Percentiles rank a stretch among this genome's conserved stretches.
Conservation (phyloP, 129 eudicot species). For the Flaveria robusta region DNA sequence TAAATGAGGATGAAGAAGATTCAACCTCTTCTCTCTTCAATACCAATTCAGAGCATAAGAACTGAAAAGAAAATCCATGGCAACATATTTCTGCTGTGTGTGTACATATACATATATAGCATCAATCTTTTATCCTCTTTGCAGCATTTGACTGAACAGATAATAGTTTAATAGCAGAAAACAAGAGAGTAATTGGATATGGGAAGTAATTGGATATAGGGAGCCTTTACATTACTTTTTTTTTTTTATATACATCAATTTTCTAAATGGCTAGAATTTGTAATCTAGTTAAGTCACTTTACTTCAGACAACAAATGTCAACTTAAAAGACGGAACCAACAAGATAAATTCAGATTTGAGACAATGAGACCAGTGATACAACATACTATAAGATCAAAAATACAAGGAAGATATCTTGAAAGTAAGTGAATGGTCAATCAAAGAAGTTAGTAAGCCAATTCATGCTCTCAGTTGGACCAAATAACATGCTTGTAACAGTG, state of each 20-base stretch:
- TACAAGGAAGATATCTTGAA: neutral
- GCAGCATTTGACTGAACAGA: neutral
- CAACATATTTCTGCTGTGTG: neutral
- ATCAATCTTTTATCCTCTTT: neutral
- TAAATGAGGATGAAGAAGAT: neutral
- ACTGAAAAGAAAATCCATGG: neutral
- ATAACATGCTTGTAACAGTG: neutral
- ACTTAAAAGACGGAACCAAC: neutral
- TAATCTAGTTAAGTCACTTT: neutral
- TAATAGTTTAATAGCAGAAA: no score
- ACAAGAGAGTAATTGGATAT: neutral
- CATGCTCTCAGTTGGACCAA: neutral
- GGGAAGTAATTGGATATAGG: no score
- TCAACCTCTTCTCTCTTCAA: constrained; percentile 7
- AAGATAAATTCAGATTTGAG: neutral
- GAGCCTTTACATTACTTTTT: neutral
- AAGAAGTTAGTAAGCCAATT: neutral
- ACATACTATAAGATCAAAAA: constrained; percentile 2
- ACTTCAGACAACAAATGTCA: neutral
- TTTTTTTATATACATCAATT: neutral
- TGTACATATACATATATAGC: neutral
- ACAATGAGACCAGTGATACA: neutral
- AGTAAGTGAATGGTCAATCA: neutral
- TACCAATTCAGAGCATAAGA: neutral
- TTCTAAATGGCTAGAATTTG: neutral